Evolutionary conservation across 306 rosid species (phyloP).

Genomic region (Dicorynia guianensis): DNA sequence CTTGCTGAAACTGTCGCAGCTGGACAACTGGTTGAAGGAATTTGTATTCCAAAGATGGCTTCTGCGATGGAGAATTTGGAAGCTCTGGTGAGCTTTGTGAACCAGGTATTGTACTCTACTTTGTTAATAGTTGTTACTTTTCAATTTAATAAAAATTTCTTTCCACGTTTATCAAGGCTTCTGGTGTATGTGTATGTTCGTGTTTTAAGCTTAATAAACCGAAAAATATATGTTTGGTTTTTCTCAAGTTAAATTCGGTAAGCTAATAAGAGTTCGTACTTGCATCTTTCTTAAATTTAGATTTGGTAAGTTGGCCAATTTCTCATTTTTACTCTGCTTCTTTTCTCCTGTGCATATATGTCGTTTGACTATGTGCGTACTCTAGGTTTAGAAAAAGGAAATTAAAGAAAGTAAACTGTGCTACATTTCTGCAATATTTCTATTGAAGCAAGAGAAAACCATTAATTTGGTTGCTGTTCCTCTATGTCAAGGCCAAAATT

Average conservation of each 20-base stretch:
- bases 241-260: conserved; percentile 9
- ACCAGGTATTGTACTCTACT: conserved; percentile 61
- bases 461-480: no score
- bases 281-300: no score
- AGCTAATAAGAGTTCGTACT: not conserved
- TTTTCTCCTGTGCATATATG: not conserved
- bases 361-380: not conserved
- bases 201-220: not conserved
- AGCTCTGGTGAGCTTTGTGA: conserved; percentile 74
- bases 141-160: not conserved
- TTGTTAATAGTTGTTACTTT: conserved; percentile 15
- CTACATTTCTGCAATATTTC: not conserved
- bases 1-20: conserved; percentile 77
- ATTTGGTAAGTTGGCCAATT: no score
- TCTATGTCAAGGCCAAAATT: no score
- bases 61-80: conserved; percentile 85
- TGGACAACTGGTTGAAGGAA: conserved; percentile 70
- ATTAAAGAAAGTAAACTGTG: no score
- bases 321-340: no score
- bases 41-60: conserved; percentile 61
- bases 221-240: not conserved
- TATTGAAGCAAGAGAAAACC: no score
- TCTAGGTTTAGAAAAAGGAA: not conserved
- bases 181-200: no score
- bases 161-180: not conserved